Evolutionary conservation across 495 filamentous ascomycete species (phyloP).

Genomic region (Neurospora sp.): DNA sequence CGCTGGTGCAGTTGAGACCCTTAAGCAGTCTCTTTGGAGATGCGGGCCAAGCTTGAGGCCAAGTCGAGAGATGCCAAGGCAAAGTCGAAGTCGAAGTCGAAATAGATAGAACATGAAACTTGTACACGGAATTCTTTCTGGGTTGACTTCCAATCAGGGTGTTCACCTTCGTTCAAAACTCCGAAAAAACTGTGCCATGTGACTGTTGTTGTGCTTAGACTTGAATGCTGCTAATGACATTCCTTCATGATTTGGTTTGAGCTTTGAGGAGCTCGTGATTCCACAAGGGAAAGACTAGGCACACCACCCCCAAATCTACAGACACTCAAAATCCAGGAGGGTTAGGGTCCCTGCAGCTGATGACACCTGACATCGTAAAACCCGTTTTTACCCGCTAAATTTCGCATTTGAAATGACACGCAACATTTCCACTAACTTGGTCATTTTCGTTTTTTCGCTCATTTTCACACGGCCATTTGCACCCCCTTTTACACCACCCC

Average conservation of each 20-base stretch:
- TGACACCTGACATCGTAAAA: no score
- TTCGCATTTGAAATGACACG: no score
- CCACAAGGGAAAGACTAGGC: no score
- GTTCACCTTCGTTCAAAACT: neutral
- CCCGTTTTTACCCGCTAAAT: no score
- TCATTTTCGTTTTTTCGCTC: no score
- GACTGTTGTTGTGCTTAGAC: neutral
- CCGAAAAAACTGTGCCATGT: neutral
- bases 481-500: no score
- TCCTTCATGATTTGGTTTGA: neutral
- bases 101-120: neutral
- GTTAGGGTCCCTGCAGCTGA: no score
- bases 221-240: neutral
- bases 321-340: no score
- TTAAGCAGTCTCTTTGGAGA: conserved; percentile 1
- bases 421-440: no score
- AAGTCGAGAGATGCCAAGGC: neutral
- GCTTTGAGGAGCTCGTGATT: neutral
- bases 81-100: neutral
- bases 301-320: no score
- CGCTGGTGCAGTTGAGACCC: conserved; percentile 5
- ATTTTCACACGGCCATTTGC: no score
- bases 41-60: neutral
- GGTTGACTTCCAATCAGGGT: neutral
- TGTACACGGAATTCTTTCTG: neutral